Percentiles rank a stretch among this genome's conserved stretches.
phyloP scores from a whole-genome alignment of 2,329 filamentous ascomycete genomes.

The Metarhizium brunneum region DNA sequence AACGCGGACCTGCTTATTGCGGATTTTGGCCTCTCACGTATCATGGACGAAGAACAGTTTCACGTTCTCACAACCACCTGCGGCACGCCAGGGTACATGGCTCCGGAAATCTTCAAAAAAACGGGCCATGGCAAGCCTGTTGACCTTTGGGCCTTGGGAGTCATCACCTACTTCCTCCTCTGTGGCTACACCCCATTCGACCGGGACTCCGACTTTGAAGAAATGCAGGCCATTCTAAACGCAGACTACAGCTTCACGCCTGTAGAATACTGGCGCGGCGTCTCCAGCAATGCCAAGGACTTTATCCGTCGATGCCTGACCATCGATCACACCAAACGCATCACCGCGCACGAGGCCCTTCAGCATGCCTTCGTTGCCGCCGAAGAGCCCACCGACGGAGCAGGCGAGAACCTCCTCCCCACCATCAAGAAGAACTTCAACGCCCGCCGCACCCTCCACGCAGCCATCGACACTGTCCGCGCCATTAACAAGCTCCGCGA shows the following conservation, averaged over 20 bases:
- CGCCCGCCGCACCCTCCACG: slow-evolving; percentile 57
- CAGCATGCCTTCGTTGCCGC: slow-evolving; percentile 56
- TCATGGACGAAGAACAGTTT: slow-evolving; percentile 99
- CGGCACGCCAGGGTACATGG: slow-evolving; percentile 98
- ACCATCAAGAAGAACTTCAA: slow-evolving; percentile 70
- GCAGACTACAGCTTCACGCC: slow-evolving; percentile 96
- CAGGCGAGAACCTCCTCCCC: slow-evolving; percentile 54
- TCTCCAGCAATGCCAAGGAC: slow-evolving; percentile 75
- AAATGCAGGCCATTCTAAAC: slow-evolving; percentile 97
- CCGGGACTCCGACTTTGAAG: slow-evolving; percentile 92
- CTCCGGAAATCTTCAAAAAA: slow-evolving; percentile 98
- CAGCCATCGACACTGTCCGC: slow-evolving; percentile 61
- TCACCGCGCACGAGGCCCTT: slow-evolving; percentile 78
- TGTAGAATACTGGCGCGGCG: slow-evolving; percentile 90
- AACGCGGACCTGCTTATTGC: slow-evolving; percentile 95
- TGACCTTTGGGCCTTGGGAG: slow-evolving; percentile 95
- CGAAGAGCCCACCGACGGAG: slow-evolving; percentile 35
- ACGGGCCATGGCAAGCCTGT: slow-evolving; percentile 96
- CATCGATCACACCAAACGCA: slow-evolving; percentile 75
- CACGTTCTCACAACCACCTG: slow-evolving; percentile 96
- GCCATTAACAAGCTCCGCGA: slow-evolving; percentile 64
- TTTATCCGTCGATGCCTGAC: slow-evolving; percentile 91
- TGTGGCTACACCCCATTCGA: slow-evolving; percentile 98
- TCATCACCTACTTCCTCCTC: slow-evolving; percentile 97
- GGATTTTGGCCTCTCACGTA: slow-evolving; percentile 89